These are phyloP conservation scores for Colletotrichum lini DNA, from an alignment of 2,329 filamentous ascomycete genomes.

Conservation along the genomic window DNA sequence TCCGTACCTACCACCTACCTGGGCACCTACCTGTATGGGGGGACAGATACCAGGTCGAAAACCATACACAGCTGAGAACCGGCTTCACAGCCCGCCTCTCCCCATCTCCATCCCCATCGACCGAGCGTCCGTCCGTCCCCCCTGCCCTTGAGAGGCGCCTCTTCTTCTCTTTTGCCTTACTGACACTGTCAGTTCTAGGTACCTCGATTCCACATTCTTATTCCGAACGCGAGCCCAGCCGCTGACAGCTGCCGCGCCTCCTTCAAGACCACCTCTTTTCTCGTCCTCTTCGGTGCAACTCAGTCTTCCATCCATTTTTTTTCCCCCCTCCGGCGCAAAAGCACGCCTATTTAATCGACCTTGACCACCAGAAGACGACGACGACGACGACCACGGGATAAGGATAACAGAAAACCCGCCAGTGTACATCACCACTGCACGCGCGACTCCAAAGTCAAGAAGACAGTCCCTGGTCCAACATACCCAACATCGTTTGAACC, in stretches of 20 bases:
- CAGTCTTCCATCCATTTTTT: background rate
- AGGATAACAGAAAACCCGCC: background rate
- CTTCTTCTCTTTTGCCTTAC: background rate
- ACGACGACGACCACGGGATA: too few relatives aligned
- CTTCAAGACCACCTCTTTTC: conserved; percentile 21
- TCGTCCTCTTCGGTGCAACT: conserved; percentile 10
- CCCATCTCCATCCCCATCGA: background rate
- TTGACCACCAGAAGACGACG: background rate
- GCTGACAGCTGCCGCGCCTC: conserved; percentile 39
- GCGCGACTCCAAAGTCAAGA: background rate
- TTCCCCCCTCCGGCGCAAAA: background rate
- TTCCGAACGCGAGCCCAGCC: conserved; percentile 33
- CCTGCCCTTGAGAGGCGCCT: background rate
- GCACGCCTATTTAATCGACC: conserved; percentile 10
- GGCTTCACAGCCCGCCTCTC: conserved; percentile 14
- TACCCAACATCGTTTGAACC: conserved; percentile 13
- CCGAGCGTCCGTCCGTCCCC: background rate
- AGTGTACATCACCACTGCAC: background rate
- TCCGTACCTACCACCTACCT: too few relatives aligned
- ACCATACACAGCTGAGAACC: conserved; percentile 10
- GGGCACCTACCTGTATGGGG: too few relatives aligned
- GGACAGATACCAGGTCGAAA: too few relatives aligned
- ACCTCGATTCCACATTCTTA: background rate
- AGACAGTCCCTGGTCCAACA: background rate
- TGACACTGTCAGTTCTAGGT: background rate